Conservation (phyloP, 2,329 filamentous ascomycete genomes). For the Coniochaeta sp. region DNA sequence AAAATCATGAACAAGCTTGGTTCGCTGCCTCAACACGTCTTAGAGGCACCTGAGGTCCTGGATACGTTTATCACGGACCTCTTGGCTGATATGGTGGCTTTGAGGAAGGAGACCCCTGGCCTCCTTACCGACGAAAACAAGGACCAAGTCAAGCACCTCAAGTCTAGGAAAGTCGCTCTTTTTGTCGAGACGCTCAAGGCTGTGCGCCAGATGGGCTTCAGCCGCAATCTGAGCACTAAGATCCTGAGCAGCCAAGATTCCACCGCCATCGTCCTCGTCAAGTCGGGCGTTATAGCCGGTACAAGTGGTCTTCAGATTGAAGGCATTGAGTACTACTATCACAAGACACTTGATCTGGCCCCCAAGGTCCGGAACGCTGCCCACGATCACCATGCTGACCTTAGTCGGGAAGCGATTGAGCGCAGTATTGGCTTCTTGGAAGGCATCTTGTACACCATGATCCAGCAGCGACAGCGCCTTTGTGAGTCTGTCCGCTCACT, state of each 20-base stretch:
- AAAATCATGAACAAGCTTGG: slow-evolving; percentile 66
- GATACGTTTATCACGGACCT: slow-evolving; percentile 63
- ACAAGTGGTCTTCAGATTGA: slow-evolving; percentile 19
- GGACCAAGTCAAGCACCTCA: slow-evolving; percentile 75
- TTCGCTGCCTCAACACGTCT: slow-evolving; percentile 37
- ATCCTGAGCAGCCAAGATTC: slow-evolving; percentile 67
- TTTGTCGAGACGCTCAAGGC: slow-evolving; percentile 83
- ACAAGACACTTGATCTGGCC: slow-evolving; percentile 69
- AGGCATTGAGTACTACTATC: slow-evolving; percentile 64
- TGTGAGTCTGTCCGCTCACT: slow-evolving; percentile 29
- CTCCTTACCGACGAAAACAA: slow-evolving; percentile 84
- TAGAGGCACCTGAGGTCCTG: slow-evolving; percentile 53
- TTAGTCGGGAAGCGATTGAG: slow-evolving; percentile 71
- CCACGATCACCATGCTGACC: slow-evolving; percentile 73
- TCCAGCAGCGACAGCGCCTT: slow-evolving; percentile 51
- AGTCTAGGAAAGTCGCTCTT: slow-evolving; percentile 80
- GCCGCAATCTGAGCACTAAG: slow-evolving; percentile 70
- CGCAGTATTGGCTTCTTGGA: slow-evolving; percentile 83
- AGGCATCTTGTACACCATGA: slow-evolving; percentile 62
- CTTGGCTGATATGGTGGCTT: slow-evolving; percentile 58
- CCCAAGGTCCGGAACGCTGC: slow-evolving; percentile 58
- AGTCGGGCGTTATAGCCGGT: slow-evolving; percentile 33
- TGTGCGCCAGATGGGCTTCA: slow-evolving; percentile 82
- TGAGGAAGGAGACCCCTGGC: slow-evolving; percentile 77
- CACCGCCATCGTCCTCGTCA: slow-evolving; percentile 60